Percentiles rank a stretch among this genome's conserved stretches.
Evolutionary conservation across 257 asterid genomes (phyloP).

Genomic region (Lithospermum erythrorhizon): DNA sequence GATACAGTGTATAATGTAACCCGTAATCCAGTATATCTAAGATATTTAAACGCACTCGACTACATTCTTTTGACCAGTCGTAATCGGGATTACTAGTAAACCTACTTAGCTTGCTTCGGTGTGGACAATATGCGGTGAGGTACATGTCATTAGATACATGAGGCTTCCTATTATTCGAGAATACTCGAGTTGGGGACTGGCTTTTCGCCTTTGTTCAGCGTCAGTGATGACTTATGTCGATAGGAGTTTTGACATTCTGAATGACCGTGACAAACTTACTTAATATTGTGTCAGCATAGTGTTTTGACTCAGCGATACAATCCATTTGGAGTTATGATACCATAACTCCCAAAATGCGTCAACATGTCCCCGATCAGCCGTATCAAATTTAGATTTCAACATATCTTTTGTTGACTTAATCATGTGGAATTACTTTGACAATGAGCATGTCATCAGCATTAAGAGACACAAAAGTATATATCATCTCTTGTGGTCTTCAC

Average conservation of each 20-base stretch:
- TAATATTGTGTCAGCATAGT: conserved; percentile 3
- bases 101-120: not conserved
- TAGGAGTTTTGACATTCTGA: not conserved
- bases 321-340: not conserved
- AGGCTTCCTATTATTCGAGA: conserved; percentile 1
- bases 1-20: too few species aligned
- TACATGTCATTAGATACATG: conserved; percentile 11
- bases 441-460: conserved; percentile 2
- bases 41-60: too few species aligned
- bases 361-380: not conserved
- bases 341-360: not conserved
- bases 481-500: not conserved
- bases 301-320: not conserved
- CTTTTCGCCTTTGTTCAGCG: not conserved
- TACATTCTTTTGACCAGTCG: not conserved
- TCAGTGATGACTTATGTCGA: not conserved
- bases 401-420: conserved; percentile 1
- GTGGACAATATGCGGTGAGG: not conserved
- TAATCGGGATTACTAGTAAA: not conserved
- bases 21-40: too few species aligned
- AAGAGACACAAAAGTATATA: not conserved
- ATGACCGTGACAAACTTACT: not conserved
- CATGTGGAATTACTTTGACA: not conserved
- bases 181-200: not conserved
- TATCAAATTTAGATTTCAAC: conserved; percentile 4